phyloP scores from a whole-genome alignment of 148 eudicot species.

The Tetragonia tetragonoides region DNA sequence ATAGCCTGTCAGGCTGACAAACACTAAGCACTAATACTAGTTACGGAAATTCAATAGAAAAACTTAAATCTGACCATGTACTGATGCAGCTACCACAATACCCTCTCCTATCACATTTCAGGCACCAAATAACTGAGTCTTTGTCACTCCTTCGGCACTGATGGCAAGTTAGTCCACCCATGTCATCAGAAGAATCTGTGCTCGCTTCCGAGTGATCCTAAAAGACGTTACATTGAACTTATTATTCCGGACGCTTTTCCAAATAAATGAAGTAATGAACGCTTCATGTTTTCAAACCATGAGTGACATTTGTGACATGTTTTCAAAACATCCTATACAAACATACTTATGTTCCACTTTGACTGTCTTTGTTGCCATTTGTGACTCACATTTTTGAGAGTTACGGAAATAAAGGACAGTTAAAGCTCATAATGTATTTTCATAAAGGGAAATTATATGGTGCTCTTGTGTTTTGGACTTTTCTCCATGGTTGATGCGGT shows the following conservation, averaged over 20 bases:
- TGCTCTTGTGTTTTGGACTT: too few species aligned
- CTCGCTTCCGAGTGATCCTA: conserved; percentile 72
- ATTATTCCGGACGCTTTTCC: neutral
- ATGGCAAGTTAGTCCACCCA: conserved; percentile 75
- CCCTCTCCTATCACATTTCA: conserved; percentile 84
- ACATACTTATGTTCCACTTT: too few species aligned
- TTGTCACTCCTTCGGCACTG: conserved; percentile 66
- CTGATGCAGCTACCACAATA: conserved; percentile 80
- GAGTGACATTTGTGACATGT: neutral
- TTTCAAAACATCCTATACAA: neutral
- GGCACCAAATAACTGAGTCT: conserved; percentile 64
- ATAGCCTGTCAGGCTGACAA: conserved; percentile 15
- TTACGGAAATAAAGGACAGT: too few species aligned
- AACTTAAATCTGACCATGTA: conserved; percentile 57
- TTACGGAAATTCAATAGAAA: conserved; percentile 12
- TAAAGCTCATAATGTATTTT: too few species aligned
- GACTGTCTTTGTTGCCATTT: too few species aligned
- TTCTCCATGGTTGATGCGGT: too few species aligned
- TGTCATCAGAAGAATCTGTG: conserved; percentile 67
- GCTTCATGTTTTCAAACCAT: too few species aligned
- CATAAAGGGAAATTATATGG: too few species aligned
- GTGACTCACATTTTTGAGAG: too few species aligned
- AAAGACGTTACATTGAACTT: conserved; percentile 18
- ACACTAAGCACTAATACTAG: neutral
- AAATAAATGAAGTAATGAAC: neutral